These are phyloP conservation scores for Ascochyta fabae DNA, from an alignment of 2,329 filamentous ascomycete genomes.

Conservation along the genomic window DNA sequence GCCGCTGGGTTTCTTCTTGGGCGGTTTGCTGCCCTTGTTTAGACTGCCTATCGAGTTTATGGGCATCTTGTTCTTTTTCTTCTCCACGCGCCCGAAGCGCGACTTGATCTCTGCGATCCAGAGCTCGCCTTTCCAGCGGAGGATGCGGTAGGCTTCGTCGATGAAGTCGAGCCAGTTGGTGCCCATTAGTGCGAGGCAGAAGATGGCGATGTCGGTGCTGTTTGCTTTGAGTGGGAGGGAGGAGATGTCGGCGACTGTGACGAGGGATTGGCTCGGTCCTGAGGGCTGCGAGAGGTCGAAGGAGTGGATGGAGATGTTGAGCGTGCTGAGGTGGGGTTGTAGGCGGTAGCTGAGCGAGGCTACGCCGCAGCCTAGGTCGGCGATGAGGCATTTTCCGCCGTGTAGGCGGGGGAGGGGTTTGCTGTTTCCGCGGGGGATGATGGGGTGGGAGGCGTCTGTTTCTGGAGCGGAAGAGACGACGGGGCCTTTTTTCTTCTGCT, in stretches of 20 bases:
- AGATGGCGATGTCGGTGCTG: conserved; percentile 84
- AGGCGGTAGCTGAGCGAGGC: conserved; percentile 78
- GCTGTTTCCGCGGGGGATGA: conserved; percentile 25
- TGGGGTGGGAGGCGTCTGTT: conserved; percentile 12
- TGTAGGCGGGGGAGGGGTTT: conserved; percentile 73
- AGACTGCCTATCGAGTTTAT: conserved; percentile 69
- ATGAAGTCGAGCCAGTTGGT: conserved; percentile 98
- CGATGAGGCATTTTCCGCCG: conserved; percentile 74
- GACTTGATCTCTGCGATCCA: conserved; percentile 98
- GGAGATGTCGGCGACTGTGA: conserved; percentile 89
- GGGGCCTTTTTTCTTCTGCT: conserved; percentile 37
- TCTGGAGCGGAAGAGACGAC: conserved; percentile 9
- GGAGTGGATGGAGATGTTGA: conserved; percentile 77
- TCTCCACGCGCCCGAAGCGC: conserved; percentile 73
- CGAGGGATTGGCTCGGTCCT: conserved; percentile 72
- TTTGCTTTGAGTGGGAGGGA: conserved; percentile 77
- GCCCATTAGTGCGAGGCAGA: conserved; percentile 97
- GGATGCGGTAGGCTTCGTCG: conserved; percentile 90
- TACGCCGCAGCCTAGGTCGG: conserved; percentile 93
- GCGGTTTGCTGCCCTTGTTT: conserved; percentile 14
- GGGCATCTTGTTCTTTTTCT: conserved; percentile 56
- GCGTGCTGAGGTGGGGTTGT: conserved; percentile 65
- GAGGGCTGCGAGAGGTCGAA: conserved; percentile 85
- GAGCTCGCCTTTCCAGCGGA: conserved; percentile 92
- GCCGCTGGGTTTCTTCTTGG: conserved; percentile 27